Conservation (phyloP, 495 filamentous ascomycete genomes). For the Penicillium pancosmium region DNA sequence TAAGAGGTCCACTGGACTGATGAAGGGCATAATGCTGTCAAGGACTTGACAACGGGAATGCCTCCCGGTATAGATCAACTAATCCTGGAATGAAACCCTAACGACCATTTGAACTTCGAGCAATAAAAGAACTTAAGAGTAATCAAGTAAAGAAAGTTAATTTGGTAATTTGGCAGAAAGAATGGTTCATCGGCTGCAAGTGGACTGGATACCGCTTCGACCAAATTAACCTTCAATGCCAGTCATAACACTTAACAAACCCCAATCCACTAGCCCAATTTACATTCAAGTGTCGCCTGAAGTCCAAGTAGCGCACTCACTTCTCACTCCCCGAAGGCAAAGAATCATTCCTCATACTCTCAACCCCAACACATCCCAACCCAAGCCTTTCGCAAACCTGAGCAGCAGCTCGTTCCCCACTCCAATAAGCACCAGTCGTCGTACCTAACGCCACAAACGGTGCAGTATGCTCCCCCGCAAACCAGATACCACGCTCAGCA, state of each 20-base stretch:
- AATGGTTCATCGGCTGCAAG: neutral
- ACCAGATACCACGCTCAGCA: slow-evolving; percentile 74
- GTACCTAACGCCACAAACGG: slow-evolving; percentile 89
- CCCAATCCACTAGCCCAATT: too few relatives aligned
- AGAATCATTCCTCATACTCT: slow-evolving; percentile 36
- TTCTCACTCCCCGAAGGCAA: slow-evolving; percentile 34
- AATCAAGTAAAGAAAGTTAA: neutral
- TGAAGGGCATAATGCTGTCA: slow-evolving; percentile 5
- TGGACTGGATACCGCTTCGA: neutral
- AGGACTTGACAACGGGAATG: slow-evolving; percentile 15
- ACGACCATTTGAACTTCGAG: slow-evolving; percentile 16
- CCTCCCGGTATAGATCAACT: slow-evolving; percentile 25
- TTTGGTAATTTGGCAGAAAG: neutral
- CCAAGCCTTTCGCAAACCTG: slow-evolving; percentile 55
- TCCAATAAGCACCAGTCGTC: slow-evolving; percentile 89
- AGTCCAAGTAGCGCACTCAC: neutral
- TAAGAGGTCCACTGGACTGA: slow-evolving; percentile 1
- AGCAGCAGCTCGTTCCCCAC: slow-evolving; percentile 76
- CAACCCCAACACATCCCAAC: slow-evolving; percentile 30
- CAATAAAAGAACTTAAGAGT: slow-evolving; percentile 4
- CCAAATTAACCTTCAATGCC: neutral
- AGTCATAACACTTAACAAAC: neutral
- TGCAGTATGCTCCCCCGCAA: slow-evolving; percentile 93
- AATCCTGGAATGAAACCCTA: slow-evolving; percentile 33
- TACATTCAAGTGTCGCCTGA: too few relatives aligned